Evolutionary conservation across 2,329 filamentous ascomycete genomes (phyloP).

Genomic region (Coniochaeta sp.): DNA sequence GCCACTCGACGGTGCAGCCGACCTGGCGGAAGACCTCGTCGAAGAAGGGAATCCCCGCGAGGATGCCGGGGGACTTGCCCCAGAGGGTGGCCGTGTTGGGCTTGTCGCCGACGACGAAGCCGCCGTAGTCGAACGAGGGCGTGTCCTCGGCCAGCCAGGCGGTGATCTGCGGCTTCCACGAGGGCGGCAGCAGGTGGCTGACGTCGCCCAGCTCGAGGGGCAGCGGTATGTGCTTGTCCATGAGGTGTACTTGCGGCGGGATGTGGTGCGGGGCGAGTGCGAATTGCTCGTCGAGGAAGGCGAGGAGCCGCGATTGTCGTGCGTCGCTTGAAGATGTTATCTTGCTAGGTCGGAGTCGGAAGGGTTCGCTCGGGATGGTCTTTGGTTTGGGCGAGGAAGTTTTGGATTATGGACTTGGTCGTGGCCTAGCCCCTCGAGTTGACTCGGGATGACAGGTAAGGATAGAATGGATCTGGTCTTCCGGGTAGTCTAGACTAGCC

Average conservation of each 20-base stretch:
- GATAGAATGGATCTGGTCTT: not conserved
- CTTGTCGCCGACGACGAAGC: conserved; percentile 82
- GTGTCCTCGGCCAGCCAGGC: conserved; percentile 94
- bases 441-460: too few relatives aligned
- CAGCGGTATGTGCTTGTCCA: conserved; percentile 1
- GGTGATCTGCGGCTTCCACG: conserved; percentile 74
- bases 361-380: not conserved
- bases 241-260: too few relatives aligned
- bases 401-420: too few relatives aligned
- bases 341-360: not conserved
- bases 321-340: not conserved
- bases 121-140: conserved; percentile 92
- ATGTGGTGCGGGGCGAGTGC: not conserved
- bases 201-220: conserved; percentile 35
- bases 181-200: conserved; percentile 70
- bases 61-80: conserved; percentile 66
- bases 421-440: too few relatives aligned
- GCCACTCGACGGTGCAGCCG: conserved; percentile 89
- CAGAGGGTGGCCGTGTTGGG: conserved; percentile 58
- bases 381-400: not conserved
- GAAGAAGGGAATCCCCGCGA: conserved; percentile 93
- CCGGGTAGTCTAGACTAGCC: too few relatives aligned
- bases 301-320: not conserved
- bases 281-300: not conserved
- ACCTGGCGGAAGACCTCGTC: conserved; percentile 87